Conservation (phyloP, 306 rosid genomes). For the Cucurbita argyrosperma region DNA sequence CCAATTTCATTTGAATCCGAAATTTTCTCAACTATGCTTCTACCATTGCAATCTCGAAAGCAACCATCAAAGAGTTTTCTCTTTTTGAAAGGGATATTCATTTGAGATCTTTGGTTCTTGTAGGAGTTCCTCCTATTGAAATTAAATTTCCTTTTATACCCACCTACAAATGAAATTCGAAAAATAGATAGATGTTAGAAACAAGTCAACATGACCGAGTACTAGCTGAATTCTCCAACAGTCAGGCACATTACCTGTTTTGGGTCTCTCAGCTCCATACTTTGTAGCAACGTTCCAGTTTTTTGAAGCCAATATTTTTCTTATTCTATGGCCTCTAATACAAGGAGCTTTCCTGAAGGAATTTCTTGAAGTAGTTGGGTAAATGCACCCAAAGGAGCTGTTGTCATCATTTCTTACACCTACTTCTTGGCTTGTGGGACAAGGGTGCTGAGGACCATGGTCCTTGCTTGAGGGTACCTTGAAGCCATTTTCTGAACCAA, state of each 20-base stretch:
- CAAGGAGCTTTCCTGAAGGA: constrained; percentile 28
- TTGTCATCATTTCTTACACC: constrained; percentile 90
- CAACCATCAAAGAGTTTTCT: constrained; percentile 44
- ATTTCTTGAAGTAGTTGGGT: constrained; percentile 39
- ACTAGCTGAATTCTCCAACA: not conserved
- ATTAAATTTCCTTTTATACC: not conserved
- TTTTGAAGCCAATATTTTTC: constrained; percentile 64
- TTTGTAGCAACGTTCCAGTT: constrained; percentile 42
- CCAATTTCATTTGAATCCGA: constrained; percentile 26
- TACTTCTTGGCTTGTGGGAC: constrained; percentile 40
- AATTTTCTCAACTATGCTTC: constrained; percentile 18
- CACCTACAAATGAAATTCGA: constrained; percentile 22
- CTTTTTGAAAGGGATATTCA: constrained; percentile 79
- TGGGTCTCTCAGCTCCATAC: constrained; percentile 28
- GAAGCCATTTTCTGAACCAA: constrained; percentile 32
- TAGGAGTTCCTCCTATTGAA: not conserved
- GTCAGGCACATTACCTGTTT: constrained; percentile 30
- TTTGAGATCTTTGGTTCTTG: constrained; percentile 45
- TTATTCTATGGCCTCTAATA: constrained; percentile 42
- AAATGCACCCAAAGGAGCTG: constrained; percentile 52
- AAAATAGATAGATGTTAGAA: not conserved
- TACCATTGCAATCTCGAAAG: constrained; percentile 27
- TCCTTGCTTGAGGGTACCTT: constrained; percentile 33
- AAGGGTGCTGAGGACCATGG: constrained; percentile 26
- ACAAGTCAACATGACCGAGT: not conserved